These are phyloP conservation scores for Botrytis tulipae DNA, from an alignment of 2,329 filamentous ascomycete species.

Conservation along the genomic window DNA sequence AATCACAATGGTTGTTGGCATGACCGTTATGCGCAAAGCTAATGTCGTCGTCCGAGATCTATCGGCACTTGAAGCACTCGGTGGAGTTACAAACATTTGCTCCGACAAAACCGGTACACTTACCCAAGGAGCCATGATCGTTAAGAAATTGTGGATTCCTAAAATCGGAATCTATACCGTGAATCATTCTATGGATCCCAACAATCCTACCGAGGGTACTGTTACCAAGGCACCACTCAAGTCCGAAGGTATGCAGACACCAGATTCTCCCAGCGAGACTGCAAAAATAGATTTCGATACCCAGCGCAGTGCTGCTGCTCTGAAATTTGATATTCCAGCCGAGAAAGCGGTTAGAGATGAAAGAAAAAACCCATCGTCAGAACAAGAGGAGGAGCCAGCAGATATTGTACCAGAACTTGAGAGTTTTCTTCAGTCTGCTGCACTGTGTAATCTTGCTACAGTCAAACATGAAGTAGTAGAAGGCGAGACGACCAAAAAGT, in stretches of 20 bases:
- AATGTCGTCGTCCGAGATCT: slow-evolving; percentile 58
- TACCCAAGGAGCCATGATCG: slow-evolving; percentile 58
- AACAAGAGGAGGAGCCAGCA: slow-evolving; percentile 27
- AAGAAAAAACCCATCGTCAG: slow-evolving; percentile 33
- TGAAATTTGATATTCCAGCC: slow-evolving; percentile 48
- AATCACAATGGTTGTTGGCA: slow-evolving; percentile 64
- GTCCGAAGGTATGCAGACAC: background rate
- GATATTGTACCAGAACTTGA: slow-evolving; percentile 46
- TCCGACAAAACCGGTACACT: slow-evolving; percentile 77
- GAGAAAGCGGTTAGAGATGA: slow-evolving; percentile 42
- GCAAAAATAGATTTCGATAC: slow-evolving; percentile 56
- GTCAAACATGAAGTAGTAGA: slow-evolving; percentile 65
- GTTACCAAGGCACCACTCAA: slow-evolving; percentile 41
- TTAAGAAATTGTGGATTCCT: slow-evolving; percentile 56
- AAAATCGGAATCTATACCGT: slow-evolving; percentile 52
- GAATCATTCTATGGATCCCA: slow-evolving; percentile 51
- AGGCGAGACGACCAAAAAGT: slow-evolving; percentile 51
- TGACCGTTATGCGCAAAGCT: slow-evolving; percentile 56
- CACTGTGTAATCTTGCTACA: slow-evolving; percentile 60
- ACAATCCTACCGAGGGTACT: slow-evolving; percentile 52
- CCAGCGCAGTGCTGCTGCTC: slow-evolving; percentile 57
- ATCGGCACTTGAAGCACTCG: slow-evolving; percentile 54
- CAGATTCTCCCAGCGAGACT: slow-evolving; percentile 37
- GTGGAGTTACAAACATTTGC: slow-evolving; percentile 65
- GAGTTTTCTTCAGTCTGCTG: slow-evolving; percentile 58